Evolutionary conservation across 257 asterid genomes (phyloP), one percentile per base, ranked within the genome.

Genomic region (Przewalskia tangutica): DNA sequence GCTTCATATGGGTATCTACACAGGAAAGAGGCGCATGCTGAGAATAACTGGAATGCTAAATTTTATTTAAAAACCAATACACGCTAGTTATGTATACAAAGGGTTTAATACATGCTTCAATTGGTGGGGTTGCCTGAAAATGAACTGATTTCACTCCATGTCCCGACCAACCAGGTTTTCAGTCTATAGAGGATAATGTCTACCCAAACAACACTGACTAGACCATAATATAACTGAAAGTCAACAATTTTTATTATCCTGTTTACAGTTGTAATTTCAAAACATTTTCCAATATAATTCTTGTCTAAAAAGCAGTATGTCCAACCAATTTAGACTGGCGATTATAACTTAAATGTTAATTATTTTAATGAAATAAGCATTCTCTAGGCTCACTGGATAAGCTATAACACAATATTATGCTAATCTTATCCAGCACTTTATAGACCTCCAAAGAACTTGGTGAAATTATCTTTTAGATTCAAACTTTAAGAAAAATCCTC

Each of bases 1-100:
- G 97, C 92, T 89, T 96, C 99, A 86, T 94, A 96, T 46, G 99
- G 98, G 86, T 96, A 96, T 88, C 98, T 96, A 84, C 80, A 81
- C 77, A 42, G 64, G 80, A 81, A 54, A 48, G 54, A 77, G 62
- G 38, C 48, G 78, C 64, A 68, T 65, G 62, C 58, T 75, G 27
- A 75, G 62, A 56, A 17, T 17, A 56, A 75, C 46, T 75, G 27
- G 27, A 51, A 50, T 13, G 62, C 62, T 14, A 27, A 17, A 75
- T 16, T 71, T 71, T 71, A 71, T 71, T 50, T 50, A 62, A 27
- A 13, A 75, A 50, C 23, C n/a, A 23, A 50, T 23, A 44, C 80
- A 75, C 46, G 9, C 8, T 7, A 75, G 62, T 27, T 23, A 50
- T 50, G 80, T 6, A 75, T 50, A 50, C 62, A 27, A 75, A 50